Base-by-base conservation (phyloP, 2,329 filamentous ascomycete genomes). In the Trichoderma oligosporum region DNA sequence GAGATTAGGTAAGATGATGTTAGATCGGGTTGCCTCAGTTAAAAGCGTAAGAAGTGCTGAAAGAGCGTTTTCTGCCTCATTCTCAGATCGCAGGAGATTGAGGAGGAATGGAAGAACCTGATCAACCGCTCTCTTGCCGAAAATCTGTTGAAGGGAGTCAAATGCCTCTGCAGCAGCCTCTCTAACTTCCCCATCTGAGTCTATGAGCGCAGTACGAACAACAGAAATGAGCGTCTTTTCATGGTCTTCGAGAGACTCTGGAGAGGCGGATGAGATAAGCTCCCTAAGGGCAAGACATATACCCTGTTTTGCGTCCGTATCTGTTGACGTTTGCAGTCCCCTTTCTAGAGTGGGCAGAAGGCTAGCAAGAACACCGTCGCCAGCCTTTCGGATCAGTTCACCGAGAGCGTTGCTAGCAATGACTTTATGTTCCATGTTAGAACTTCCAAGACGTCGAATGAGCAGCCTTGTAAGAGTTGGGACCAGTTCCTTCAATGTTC, bases 341-440 rank as follows among this genome's bases (percentile, higher is more conserved):
- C 96, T 91, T 70, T 97, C 92, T 47, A 99, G 83, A 31, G 92
- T 96, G 27, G 94, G 94, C 60, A 99, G 77, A 60, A 99, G 77
- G 41, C 85, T 95, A 22, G 91, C 84, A 61, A 99, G 79, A 57
- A 99, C 92, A 56, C 91, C 88, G 71, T 99, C 94, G 61, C 95
- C 94, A 67, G 94, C 93, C 74, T 96, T 97, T 67, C 94, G 87
- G 68, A 99, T 97, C 63, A 99, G 84, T 71, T 99, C 94, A 68
- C 94, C 94, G 56, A 99, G 81, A 47, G 94, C 91, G 71, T 97
- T 97, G 71, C 93, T 93, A 63, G 95, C 94, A 78, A 99, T 99
- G 65, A 96, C 88, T 78, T 97, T 97, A 73, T 99, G 94, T 72
- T 99, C 94, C 87, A 96, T 92, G 69, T 97, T 97, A 44, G 92